These are phyloP conservation scores for Talaromyces piceae DNA, from an alignment of 2,329 filamentous ascomycete genomes.

Conservation along the genomic window DNA sequence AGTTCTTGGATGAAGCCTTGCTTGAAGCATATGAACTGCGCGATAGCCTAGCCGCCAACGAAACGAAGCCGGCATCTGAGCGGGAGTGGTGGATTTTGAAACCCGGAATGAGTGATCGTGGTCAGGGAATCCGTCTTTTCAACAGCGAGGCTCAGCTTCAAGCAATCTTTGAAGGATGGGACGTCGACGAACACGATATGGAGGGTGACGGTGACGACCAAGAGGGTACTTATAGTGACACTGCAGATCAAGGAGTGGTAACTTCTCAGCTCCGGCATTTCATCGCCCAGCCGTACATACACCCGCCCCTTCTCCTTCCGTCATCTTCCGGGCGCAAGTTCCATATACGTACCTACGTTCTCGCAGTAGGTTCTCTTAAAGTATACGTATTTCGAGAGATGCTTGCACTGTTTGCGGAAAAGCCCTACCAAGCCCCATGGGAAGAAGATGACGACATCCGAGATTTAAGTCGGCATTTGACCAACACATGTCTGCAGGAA, in stretches of 20 bases:
- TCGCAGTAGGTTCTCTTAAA: conserved; percentile 68
- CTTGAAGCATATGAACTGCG: conserved; percentile 82
- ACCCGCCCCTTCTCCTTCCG: conserved; percentile 70
- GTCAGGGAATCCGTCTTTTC: conserved; percentile 87
- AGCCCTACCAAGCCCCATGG: conserved; percentile 59
- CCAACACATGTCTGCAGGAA: conserved; percentile 88
- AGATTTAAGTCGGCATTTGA: conserved; percentile 71
- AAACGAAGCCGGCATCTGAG: conserved; percentile 51
- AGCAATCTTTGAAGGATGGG: conserved; percentile 86
- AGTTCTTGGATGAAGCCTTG: conserved; percentile 90
- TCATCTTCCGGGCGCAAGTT: conserved; percentile 69
- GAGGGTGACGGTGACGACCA: conserved; percentile 28
- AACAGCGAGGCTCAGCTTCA: conserved; percentile 77
- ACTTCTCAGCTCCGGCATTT: conserved; percentile 93
- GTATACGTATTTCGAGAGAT: conserved; percentile 85
- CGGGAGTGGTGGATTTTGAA: conserved; percentile 97
- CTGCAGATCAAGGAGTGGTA: conserved; percentile 52
- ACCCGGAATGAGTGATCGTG: conserved; percentile 93
- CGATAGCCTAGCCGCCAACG: conserved; percentile 68
- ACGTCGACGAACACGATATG: conserved; percentile 55
- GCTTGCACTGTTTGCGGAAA: conserved; percentile 84
- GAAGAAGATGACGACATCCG: conserved; percentile 34
- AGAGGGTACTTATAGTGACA: conserved; percentile 10
- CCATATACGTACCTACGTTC: conserved; percentile 86
- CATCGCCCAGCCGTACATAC: conserved; percentile 89